A percentile compares a stretch with the other conserved stretches of the same genome.
phyloP scores from a whole-genome alignment of 768 basidiomycete species.

The Pleurotus djamor region DNA sequence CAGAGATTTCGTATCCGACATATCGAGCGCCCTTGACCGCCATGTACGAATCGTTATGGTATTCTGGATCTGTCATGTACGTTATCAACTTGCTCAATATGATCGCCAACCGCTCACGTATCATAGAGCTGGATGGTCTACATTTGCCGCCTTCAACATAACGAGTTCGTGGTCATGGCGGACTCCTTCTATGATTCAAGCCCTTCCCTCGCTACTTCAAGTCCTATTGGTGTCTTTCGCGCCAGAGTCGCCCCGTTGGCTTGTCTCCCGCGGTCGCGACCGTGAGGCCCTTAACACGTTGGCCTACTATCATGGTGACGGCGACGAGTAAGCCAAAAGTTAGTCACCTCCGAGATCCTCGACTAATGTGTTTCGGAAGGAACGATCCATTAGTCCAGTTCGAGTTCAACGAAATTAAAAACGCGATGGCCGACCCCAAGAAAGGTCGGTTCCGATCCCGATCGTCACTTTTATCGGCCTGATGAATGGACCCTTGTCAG shows the following conservation, averaged over 20 bases:
- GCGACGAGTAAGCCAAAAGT: constrained; percentile 43
- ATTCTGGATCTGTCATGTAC: constrained; percentile 76
- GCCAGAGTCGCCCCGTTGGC: constrained; percentile 85
- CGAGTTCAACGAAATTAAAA: constrained; percentile 81
- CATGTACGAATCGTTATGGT: constrained; percentile 84
- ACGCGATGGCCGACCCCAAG: constrained; percentile 70
- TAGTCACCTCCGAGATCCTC: not conserved
- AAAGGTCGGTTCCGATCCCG: not conserved
- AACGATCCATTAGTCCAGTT: constrained; percentile 67
- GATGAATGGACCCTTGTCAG: constrained; percentile 13
- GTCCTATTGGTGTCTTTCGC: constrained; percentile 62
- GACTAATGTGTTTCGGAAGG: constrained; percentile 19
- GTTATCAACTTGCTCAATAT: constrained; percentile 15
- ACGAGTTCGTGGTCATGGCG: constrained; percentile 77
- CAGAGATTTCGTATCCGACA: constrained; percentile 82
- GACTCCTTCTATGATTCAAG: constrained; percentile 74
- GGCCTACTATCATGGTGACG: constrained; percentile 83
- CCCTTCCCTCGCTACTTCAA: constrained; percentile 65
- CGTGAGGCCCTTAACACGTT: constrained; percentile 64
- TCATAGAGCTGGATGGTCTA: constrained; percentile 75
- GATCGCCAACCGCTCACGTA: not conserved
- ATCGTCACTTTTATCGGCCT: not conserved
- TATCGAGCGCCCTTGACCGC: constrained; percentile 81
- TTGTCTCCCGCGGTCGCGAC: constrained; percentile 73
- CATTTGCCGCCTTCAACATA: constrained; percentile 78